These are phyloP conservation scores for Athelia sp. DNA, from an alignment of 1,284 basidiomycete species.

Conservation along the genomic window DNA sequence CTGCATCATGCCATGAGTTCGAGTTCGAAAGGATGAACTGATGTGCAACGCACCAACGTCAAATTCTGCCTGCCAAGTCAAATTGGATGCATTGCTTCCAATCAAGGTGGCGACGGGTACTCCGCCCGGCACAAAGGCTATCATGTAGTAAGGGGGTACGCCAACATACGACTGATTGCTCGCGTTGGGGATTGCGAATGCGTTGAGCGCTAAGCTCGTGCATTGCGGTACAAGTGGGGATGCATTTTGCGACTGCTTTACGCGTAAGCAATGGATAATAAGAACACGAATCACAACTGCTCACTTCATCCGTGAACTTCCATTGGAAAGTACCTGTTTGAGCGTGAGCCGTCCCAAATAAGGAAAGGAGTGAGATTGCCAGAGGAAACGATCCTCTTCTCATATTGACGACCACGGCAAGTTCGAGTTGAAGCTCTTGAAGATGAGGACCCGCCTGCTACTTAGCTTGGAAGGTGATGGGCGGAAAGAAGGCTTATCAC, in stretches of 20 bases:
- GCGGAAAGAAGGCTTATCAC: too few relatives aligned
- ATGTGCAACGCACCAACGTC: slow-evolving; percentile 31
- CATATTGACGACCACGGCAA: too few relatives aligned
- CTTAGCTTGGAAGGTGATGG: too few relatives aligned
- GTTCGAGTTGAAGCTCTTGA: too few relatives aligned
- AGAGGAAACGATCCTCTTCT: too few relatives aligned
- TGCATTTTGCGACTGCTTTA: not conserved
- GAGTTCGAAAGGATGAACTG: slow-evolving; percentile 1
- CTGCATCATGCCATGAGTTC: slow-evolving; percentile 19
- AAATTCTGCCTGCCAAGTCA: slow-evolving; percentile 40
- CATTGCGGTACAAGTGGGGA: not conserved
- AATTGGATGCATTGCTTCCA: slow-evolving; percentile 30
- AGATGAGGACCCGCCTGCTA: too few relatives aligned
- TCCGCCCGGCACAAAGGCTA: slow-evolving; percentile 36
- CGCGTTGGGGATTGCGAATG: not conserved
- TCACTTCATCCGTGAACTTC: not conserved
- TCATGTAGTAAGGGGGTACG: slow-evolving; percentile 44
- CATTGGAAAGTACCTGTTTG: not conserved
- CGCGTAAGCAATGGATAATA: not conserved
- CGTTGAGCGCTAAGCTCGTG: not conserved
- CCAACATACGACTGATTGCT: slow-evolving; percentile 18
- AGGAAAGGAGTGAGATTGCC: not conserved
- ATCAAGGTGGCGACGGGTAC: slow-evolving; percentile 34
- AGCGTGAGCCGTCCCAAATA: not conserved
- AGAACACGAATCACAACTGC: not conserved